phyloP scores from a whole-genome alignment of 1,139 yeast species.

The Yamadazyma sp. region DNA sequence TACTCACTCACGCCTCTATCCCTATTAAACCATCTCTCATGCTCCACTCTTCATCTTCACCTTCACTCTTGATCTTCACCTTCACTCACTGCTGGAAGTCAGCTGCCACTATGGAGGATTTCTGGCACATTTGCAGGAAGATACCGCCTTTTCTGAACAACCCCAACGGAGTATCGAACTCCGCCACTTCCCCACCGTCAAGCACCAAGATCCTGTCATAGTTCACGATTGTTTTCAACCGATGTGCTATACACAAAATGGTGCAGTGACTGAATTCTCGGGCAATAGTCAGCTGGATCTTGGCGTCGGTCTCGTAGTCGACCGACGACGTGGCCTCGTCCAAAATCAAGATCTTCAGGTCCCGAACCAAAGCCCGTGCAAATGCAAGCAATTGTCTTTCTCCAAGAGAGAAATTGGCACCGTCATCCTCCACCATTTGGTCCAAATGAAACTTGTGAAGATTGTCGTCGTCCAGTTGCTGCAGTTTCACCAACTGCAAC shows the following conservation, averaged over 20 bases:
- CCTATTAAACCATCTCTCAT: too few species aligned
- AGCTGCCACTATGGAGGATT: conserved; percentile 22
- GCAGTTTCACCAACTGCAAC: conserved; percentile 6
- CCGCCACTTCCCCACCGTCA: conserved; percentile 48
- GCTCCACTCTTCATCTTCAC: too few species aligned
- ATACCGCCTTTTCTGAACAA: conserved; percentile 38
- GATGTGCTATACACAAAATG: conserved; percentile 54
- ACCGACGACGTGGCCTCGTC: conserved; percentile 62
- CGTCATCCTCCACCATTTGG: conserved; percentile 49
- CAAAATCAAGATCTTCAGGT: conserved; percentile 46
- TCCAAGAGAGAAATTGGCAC: conserved; percentile 52
- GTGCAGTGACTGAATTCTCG: conserved; percentile 47
- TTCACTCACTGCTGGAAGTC: too few species aligned
- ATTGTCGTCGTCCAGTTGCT: conserved; percentile 7
- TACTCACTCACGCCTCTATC: too few species aligned
- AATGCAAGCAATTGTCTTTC: conserved; percentile 54
- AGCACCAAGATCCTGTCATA: conserved; percentile 52
- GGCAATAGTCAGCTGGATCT: conserved; percentile 47
- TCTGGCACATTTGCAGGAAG: conserved; percentile 38
- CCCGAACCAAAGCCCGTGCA: conserved; percentile 50
- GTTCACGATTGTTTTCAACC: conserved; percentile 50
- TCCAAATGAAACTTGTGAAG: conserved; percentile 42
- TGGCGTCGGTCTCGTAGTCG: conserved; percentile 53
- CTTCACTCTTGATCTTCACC: too few species aligned
- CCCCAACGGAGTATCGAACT: conserved; percentile 47